phyloP scores from a whole-genome alignment of 371 early-diverging fungal genomes.

The Mucor racemosus region DNA sequence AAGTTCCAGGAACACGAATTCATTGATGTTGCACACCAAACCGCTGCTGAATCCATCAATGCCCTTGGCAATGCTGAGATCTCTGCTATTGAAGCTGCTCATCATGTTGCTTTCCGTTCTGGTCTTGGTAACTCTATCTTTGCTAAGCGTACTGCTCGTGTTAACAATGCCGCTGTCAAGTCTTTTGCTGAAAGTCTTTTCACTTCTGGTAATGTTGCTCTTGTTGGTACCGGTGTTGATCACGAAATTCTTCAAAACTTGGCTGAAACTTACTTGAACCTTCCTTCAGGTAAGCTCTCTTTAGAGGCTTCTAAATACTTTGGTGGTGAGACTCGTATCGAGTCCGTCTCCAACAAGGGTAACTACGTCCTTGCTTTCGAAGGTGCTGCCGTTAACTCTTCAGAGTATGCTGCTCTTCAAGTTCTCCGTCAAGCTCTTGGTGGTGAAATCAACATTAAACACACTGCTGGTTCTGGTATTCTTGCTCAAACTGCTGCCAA shows the following conservation, averaged over 20 bases:
- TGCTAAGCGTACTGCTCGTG: constrained; percentile 67
- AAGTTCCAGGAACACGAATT: constrained; percentile 90
- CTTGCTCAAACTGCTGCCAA: constrained; percentile 72
- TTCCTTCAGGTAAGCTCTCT: constrained; percentile 54
- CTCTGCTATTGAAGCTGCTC: constrained; percentile 79
- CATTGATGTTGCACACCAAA: constrained; percentile 69
- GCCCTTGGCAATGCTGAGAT: constrained; percentile 73
- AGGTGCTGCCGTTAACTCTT: constrained; percentile 67
- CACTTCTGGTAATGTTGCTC: constrained; percentile 73
- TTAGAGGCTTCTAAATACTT: constrained; percentile 67
- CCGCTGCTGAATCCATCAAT: constrained; percentile 70
- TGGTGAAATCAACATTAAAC: constrained; percentile 76
- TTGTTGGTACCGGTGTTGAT: constrained; percentile 88
- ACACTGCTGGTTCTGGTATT: constrained; percentile 74
- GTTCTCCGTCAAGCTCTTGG: constrained; percentile 86
- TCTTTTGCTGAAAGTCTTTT: constrained; percentile 76
- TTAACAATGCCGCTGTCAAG: constrained; percentile 67
- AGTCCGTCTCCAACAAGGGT: constrained; percentile 19
- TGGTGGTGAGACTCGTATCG: constrained; percentile 86
- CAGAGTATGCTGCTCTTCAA: constrained; percentile 74
- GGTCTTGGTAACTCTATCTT: constrained; percentile 96
- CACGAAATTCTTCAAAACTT: constrained; percentile 69
- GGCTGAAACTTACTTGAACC: constrained; percentile 62
- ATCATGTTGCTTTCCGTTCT: constrained; percentile 90
- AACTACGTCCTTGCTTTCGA: constrained; percentile 83